A percentile compares a stretch with the other conserved stretches of the same genome.
Evolutionary conservation across 352 stramenopile species (phyloP).

Genomic region (Bremia lactucae): DNA sequence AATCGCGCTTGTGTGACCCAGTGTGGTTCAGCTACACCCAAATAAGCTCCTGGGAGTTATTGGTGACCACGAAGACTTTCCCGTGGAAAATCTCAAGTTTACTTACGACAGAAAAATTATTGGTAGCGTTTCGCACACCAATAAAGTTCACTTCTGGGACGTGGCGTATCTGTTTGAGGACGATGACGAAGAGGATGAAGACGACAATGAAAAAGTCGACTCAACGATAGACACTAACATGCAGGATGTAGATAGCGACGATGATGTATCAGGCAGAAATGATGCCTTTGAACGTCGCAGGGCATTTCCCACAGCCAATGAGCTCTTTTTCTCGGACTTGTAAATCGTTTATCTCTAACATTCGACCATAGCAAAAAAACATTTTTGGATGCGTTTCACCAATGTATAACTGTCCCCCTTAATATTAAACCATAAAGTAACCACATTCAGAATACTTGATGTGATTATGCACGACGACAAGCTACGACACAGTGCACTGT

Average conservation of each 20-base stretch:
- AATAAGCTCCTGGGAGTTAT: slow-evolving; percentile 95
- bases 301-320: slow-evolving; percentile 52
- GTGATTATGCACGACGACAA: too few relatives aligned
- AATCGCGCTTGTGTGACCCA: slow-evolving; percentile 7
- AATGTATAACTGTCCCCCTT: too few relatives aligned
- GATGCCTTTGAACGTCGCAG: slow-evolving; percentile 26
- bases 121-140: slow-evolving; percentile 89
- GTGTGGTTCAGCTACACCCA: slow-evolving; percentile 90
- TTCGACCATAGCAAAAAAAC: too few relatives aligned
- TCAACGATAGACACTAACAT: slow-evolving; percentile 52
- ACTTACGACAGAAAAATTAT: slow-evolving; percentile 85
- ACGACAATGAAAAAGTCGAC: slow-evolving; percentile 46
- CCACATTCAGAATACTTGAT: too few relatives aligned
- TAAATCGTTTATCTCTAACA: too few relatives aligned
- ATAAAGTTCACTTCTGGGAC: slow-evolving; percentile 94
- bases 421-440: too few relatives aligned
- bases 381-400: too few relatives aligned
- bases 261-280: slow-evolving; percentile 41
- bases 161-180: slow-evolving; percentile 88
- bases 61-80: slow-evolving; percentile 92
- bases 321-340: slow-evolving; percentile 81
- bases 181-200: slow-evolving; percentile 63
- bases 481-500: too few relatives aligned
- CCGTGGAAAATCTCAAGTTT: slow-evolving; percentile 87
- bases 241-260: slow-evolving; percentile 81